Evolutionary conservation across 2,329 filamentous ascomycete genomes (phyloP), one percentile per base, ranked within the genome.

Genomic region (Paracoccidioides lutzii): DNA sequence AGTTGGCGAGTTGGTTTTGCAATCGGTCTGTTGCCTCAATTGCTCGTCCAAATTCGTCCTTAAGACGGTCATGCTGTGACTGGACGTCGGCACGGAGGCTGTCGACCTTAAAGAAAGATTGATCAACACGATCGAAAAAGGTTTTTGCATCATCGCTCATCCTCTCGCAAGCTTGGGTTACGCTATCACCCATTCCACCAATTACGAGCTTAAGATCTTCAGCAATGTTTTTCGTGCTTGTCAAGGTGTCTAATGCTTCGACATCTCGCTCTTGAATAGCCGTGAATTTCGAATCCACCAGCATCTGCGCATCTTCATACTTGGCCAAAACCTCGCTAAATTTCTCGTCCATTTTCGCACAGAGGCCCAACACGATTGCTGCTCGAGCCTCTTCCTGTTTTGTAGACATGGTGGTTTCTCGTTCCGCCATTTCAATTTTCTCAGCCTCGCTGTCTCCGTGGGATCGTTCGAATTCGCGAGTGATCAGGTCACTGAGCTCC

Each of bases 151-250:
- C 89, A 65, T 89, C 85, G 55, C 88, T 83, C 79, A 91, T 86
- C 71, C 90, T 91, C 65, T 95, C 88, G 56, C 90, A 81, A 0
- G 87, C 85, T 54, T 94, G 88, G 0, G 85, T 87, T 54, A 95
- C 83, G 5, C 84, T 85, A 40, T 82, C 82, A 6, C 89, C 88
- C 49, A 96, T 83, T 0, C 88, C 90, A 62, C 95, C 90, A 56
- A 95, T 84, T 0, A 94, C 81, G 7, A 88, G 75, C 69, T 88
- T 91, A 57, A 97, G 81, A 62, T 97, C 93, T 59, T 96, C 90
- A 0, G 89, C 83, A 54, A 94, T 81, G 4, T 81, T 78, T 71
- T 90, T 95, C 32, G 87, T 91, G 58, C 78, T 81, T 14, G 83
- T 77, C 6, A 94, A 76, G 4, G 89, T 82, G 55, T 87, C 84